A percentile compares a stretch with the other conserved stretches of the same genome.
Evolutionary conservation across 495 filamentous ascomycete species (phyloP).

Genomic region (Talaromyces trachyspermus): DNA sequence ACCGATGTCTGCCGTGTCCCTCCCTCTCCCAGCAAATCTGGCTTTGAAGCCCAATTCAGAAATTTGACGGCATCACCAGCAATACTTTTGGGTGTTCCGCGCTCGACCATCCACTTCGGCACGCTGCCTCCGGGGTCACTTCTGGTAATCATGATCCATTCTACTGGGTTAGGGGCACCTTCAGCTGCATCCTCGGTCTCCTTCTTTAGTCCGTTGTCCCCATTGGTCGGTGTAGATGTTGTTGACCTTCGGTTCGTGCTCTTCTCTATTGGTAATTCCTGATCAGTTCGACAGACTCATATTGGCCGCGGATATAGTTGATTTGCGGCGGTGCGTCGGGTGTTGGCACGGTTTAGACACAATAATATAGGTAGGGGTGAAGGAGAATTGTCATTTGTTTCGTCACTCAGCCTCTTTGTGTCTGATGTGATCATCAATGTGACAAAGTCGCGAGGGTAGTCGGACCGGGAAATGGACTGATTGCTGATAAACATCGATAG

Average conservation of each 20-base stretch:
- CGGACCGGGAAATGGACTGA: constrained; percentile 87
- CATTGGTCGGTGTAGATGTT: no score
- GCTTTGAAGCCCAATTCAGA: constrained; percentile 69
- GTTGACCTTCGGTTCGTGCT: no score
- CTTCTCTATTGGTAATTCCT: constrained; percentile 59
- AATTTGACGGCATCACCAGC: constrained; percentile 78
- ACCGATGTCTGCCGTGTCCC: constrained; percentile 14
- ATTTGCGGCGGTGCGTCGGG: constrained; percentile 58
- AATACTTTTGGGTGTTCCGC: constrained; percentile 80
- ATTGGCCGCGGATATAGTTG: constrained; percentile 74
- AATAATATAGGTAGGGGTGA: constrained; percentile 61
- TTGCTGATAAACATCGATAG: constrained; percentile 62
- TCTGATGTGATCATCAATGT: constrained; percentile 58
- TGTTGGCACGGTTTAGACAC: constrained; percentile 79
- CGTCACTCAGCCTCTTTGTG: constrained; percentile 18
- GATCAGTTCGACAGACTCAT: constrained; percentile 89
- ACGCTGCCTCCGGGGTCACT: constrained; percentile 90
- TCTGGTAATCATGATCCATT: constrained; percentile 97
- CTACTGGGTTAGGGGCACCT: constrained; percentile 58
- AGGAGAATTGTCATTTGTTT: constrained; percentile 5
- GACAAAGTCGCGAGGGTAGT: constrained; percentile 86
- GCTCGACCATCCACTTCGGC: constrained; percentile 89
- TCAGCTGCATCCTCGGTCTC: constrained; percentile 33
- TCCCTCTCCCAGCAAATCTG: constrained; percentile 36
- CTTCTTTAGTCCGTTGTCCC: constrained; percentile 22